Percentiles rank a stretch among this genome's conserved stretches.
These are phyloP conservation scores for Ceratocystiopsis sp. DNA, from an alignment of 2,329 filamentous ascomycete genomes.

Conservation along the genomic window DNA sequence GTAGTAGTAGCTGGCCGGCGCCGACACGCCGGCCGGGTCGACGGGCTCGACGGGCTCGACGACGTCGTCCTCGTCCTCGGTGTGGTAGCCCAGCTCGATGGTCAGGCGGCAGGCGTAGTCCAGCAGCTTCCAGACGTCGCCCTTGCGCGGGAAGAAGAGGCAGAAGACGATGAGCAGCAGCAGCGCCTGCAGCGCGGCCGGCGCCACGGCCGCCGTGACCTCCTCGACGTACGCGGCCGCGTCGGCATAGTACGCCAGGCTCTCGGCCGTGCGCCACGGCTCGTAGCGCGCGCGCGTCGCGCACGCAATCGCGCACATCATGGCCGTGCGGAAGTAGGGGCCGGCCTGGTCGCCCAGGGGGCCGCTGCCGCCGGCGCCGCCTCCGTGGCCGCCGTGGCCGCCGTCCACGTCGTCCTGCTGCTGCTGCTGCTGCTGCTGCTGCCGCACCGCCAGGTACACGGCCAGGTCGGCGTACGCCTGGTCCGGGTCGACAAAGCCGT, in stretches of 20 bases:
- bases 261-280: slow-evolving; percentile 7
- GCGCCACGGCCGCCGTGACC: slow-evolving; percentile 8
- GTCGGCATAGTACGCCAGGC: slow-evolving; percentile 6
- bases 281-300: slow-evolving; percentile 14
- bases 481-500: slow-evolving; percentile 14
- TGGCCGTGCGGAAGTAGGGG: slow-evolving; percentile 16
- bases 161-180: slow-evolving; percentile 8
- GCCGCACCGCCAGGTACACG: slow-evolving; percentile 9
- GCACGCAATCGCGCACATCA: slow-evolving; percentile 17
- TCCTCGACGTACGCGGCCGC: slow-evolving; percentile 8
- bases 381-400: slow-evolving; percentile 8
- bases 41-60: too few relatives aligned
- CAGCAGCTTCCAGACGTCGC: slow-evolving; percentile 10
- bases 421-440: neutral
- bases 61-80: slow-evolving; percentile 13
- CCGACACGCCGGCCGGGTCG: too few relatives aligned
- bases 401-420: slow-evolving; percentile 1
- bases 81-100: slow-evolving; percentile 18
- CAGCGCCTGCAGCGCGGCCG: slow-evolving; percentile 7
- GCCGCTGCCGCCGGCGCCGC: too few relatives aligned
- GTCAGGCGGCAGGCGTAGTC: slow-evolving; percentile 9
- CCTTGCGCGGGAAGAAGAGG: slow-evolving; percentile 8
- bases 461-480: slow-evolving; percentile 11
- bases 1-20: too few relatives aligned
- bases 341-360: slow-evolving; percentile 13